Conservation (phyloP, 768 basidiomycete genomes). For the Chalciporus sphaerocephalus region DNA sequence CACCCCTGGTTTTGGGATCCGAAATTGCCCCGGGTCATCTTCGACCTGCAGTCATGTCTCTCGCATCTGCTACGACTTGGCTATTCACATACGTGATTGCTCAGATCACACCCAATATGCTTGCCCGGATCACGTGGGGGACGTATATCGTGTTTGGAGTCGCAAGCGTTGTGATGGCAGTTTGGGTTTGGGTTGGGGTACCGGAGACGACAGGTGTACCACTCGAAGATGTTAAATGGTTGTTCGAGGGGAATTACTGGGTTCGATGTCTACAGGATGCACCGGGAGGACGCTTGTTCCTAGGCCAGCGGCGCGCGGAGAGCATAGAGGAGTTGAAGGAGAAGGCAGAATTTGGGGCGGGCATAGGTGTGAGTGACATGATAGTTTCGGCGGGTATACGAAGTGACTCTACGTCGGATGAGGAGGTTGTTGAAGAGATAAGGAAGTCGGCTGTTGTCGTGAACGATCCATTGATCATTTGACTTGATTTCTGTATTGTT, state of each 20-base stretch:
- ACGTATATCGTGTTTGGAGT: constrained; percentile 34
- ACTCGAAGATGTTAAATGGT: constrained; percentile 35
- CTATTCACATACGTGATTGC: constrained; percentile 36
- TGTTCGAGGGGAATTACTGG: constrained; percentile 32
- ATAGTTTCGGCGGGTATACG: background rate
- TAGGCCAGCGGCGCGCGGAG: constrained; percentile 20
- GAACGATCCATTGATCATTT: constrained; percentile 5
- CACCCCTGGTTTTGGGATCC: constrained; percentile 32
- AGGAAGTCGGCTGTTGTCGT: background rate
- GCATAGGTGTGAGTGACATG: background rate
- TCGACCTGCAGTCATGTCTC: constrained; percentile 28
- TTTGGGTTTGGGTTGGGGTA: constrained; percentile 34
- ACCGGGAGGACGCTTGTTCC: constrained; percentile 29
- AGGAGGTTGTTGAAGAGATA: background rate
- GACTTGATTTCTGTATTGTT: background rate
- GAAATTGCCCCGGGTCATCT: constrained; percentile 38
- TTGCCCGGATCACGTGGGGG: constrained; percentile 24
- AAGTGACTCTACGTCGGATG: constrained; percentile 1
- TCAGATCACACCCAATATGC: constrained; percentile 37
- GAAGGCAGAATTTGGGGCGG: background rate
- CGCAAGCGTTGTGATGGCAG: constrained; percentile 27
- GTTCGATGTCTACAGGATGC: constrained; percentile 31
- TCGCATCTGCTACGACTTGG: constrained; percentile 33
- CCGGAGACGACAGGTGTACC: constrained; percentile 40
- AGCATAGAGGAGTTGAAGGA: constrained; percentile 26